Percentiles rank a stretch among this genome's conserved stretches.
Evolutionary conservation across 1,284 basidiomycete species (phyloP).

Genomic region (Blastosporella zonata): DNA sequence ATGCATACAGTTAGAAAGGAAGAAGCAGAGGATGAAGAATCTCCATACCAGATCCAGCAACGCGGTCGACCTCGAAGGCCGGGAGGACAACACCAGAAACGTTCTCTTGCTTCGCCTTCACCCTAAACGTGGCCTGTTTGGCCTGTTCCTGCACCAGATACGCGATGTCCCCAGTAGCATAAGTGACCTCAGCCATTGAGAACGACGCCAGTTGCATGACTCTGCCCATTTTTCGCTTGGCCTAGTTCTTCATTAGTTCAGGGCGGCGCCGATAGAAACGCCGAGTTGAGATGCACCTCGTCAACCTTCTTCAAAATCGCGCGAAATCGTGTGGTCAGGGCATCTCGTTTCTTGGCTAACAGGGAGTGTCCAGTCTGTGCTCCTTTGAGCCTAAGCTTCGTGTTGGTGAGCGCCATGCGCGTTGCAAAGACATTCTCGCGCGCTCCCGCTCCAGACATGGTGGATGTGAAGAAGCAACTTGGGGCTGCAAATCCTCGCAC

Average conservation of each 20-base stretch:
- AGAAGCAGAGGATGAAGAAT: slow-evolving; percentile 22
- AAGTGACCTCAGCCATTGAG: slow-evolving; percentile 97
- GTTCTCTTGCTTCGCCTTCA: slow-evolving; percentile 96
- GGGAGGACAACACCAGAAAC: slow-evolving; percentile 98
- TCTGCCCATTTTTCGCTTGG: slow-evolving; percentile 98
- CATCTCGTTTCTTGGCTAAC: slow-evolving; percentile 96
- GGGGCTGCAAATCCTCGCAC: not conserved
- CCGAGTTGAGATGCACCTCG: slow-evolving; percentile 58
- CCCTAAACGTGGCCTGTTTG: slow-evolving; percentile 89
- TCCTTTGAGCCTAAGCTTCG: slow-evolving; percentile 90
- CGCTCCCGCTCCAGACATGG: slow-evolving; percentile 85
- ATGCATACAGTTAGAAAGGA: not conserved
- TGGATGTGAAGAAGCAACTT: slow-evolving; percentile 6
- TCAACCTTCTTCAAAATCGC: slow-evolving; percentile 90
- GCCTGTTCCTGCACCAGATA: slow-evolving; percentile 93
- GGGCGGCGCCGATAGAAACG: not conserved
- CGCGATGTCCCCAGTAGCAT: slow-evolving; percentile 95
- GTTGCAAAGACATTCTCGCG: slow-evolving; percentile 94
- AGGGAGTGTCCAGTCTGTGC: slow-evolving; percentile 98
- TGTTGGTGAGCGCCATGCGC: slow-evolving; percentile 92
- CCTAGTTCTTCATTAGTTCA: slow-evolving; percentile 46
- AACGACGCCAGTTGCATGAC: slow-evolving; percentile 99
- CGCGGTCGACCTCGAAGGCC: slow-evolving; percentile 89
- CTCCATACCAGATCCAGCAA: slow-evolving; percentile 68
- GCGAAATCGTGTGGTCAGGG: slow-evolving; percentile 89